Conservation (phyloP, 1,284 basidiomycete genomes). For the Cryptococcus sp. region DNA sequence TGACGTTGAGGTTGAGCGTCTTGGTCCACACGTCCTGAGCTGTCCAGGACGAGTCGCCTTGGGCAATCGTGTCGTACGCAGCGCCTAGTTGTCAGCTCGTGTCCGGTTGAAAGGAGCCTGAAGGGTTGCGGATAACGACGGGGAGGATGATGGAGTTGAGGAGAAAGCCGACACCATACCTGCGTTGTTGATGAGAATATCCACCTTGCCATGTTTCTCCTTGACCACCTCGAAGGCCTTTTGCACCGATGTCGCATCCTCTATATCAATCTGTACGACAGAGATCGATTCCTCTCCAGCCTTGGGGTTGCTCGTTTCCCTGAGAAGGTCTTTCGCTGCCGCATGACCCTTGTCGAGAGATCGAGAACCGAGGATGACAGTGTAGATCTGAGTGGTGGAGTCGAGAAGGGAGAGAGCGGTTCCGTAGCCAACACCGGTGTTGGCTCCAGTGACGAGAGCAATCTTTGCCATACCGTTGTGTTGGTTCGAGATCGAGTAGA, state of each 20-base stretch:
- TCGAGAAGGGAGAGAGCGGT: constrained; percentile 10
- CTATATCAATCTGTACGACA: constrained; percentile 9
- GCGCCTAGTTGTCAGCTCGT: constrained; percentile 1
- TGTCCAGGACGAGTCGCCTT: constrained; percentile 1
- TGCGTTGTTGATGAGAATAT: constrained; percentile 40
- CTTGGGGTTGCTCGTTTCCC: neutral
- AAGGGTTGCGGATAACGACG: neutral
- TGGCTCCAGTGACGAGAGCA: constrained; percentile 17
- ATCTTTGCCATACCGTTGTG: too few species aligned
- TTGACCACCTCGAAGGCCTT: constrained; percentile 3
- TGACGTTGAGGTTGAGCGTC: constrained; percentile 14
- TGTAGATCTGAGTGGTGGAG: constrained; percentile 2
- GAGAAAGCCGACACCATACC: constrained; percentile 7
- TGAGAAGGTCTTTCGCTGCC: constrained; percentile 2
- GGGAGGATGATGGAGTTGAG: neutral
- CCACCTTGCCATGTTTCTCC: constrained; percentile 19
- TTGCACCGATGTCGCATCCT: constrained; percentile 9
- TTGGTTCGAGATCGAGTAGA: too few species aligned
- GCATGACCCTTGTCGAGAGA: constrained; percentile 5
- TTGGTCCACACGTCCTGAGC: constrained; percentile 8
- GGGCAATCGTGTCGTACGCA: constrained; percentile 4
- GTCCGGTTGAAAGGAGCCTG: too few species aligned
- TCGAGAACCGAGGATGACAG: constrained; percentile 13
- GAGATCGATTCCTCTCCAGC: neutral
- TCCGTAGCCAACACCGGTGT: constrained; percentile 14